A percentile compares a stretch with the other conserved stretches of the same genome.
These are phyloP conservation scores for Amanita phalloides DNA, from an alignment of 768 basidiomycete species.

Conservation along the genomic window DNA sequence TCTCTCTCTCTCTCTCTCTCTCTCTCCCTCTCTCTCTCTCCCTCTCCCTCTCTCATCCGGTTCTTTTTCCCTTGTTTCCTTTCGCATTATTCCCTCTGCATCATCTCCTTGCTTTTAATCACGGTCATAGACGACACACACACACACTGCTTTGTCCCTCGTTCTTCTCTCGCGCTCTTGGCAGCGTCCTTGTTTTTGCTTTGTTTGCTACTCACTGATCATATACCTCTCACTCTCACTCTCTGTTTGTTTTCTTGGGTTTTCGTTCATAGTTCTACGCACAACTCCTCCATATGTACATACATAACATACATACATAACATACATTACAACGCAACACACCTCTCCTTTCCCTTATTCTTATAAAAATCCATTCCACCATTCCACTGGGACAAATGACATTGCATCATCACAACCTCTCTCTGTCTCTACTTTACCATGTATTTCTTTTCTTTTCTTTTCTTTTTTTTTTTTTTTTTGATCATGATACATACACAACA, in stretches of 20 bases:
- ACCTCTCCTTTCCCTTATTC: background rate
- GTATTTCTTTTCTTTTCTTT: too few relatives aligned
- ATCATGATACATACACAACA: too few relatives aligned
- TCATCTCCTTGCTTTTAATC: background rate
- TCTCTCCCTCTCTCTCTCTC: background rate
- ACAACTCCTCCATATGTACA: background rate
- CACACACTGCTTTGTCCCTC: background rate
- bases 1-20: conserved; percentile 3
- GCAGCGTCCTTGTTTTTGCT: background rate
- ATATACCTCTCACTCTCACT: background rate
- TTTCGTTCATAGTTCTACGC: conserved; percentile 1
- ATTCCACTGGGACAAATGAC: background rate
- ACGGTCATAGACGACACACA: background rate
- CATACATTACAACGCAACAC: background rate
- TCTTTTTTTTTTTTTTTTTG: too few relatives aligned
- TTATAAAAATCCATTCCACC: background rate
- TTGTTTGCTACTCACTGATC: background rate
- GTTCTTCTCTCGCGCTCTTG: background rate
- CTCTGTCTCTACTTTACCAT: too few relatives aligned
- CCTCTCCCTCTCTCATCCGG: background rate
- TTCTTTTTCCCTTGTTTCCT: background rate
- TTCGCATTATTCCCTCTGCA: conserved; percentile 2
- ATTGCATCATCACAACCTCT: too few relatives aligned
- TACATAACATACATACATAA: background rate
- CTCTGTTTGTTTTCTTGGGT: background rate